Evolutionary conservation across 2,329 filamentous ascomycete species (phyloP), one percentile per base, ranked within the genome.

Genomic region (Botrytis squamosa): DNA sequence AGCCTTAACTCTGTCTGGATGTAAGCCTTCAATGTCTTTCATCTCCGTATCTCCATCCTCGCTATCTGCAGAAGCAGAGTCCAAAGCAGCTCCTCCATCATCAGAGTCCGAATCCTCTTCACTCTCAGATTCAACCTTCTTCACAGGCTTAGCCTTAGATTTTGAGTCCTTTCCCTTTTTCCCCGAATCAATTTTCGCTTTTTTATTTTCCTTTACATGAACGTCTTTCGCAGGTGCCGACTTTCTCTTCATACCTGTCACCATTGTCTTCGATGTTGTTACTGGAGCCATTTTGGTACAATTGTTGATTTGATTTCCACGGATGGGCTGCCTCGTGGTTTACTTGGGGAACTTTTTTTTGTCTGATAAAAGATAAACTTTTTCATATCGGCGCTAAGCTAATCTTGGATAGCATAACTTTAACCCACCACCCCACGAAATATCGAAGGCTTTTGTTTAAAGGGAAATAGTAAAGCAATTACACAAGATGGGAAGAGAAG

Each of bases 401-500:
- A 66, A 76, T 75, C 73, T 73, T 63, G 71, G 71, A 57, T 64
- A 68, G 71, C 73, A 75, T 70, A 66, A 42, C 38, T 68, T 63
- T 25, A 38, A 73, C 40, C 62, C 57, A 55, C 42, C 49, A 70
- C 42, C 46, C 70, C 67, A 71, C 67, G 49, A 72, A 60, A 57
- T 57, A 57, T 29, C 52, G n/a, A 57, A 66, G 38, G 25, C 66
- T 57, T 69, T 65, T 62, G 60, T 40, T 63, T 42, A 16, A 33
- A 40, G n/a, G 33, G 18, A 67, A 44, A 44, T 46, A 22, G 18
- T 72, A 64, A 42, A 72, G 59, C 65, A 52, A 74, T 36, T 64
- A 60, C 65, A 68, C 77, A 85, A 75, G 12, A 91, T 92, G 90
- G 89, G 89, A 68, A 87, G 85, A 82, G 95, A 98, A 86, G 96